phyloP scores from a whole-genome alignment of 805 yeast genomes.

The Cyberlindnera samutprakarnensis region DNA sequence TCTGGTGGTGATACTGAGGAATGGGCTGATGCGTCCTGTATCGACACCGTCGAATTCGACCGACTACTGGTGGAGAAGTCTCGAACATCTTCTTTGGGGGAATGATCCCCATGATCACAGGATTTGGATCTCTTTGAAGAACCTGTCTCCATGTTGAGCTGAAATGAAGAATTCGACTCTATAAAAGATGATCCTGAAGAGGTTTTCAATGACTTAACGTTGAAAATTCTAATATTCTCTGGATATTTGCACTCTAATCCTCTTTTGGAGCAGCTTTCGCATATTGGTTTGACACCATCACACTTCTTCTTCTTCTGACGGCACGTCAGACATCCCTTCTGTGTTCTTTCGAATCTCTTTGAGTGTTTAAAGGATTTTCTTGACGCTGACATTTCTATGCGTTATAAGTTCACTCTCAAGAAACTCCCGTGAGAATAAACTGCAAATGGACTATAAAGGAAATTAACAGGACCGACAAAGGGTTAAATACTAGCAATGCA shows the following conservation, averaged over 20 bases:
- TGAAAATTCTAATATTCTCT: conserved; percentile 20
- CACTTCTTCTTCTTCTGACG: conserved; percentile 25
- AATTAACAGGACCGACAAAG: neutral
- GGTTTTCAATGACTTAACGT: conserved; percentile 4
- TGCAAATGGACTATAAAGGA: neutral
- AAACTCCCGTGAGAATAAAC: neutral
- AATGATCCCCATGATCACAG: neutral
- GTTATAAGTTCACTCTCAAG: neutral
- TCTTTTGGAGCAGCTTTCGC: conserved; percentile 20
- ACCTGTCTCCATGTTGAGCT: neutral
- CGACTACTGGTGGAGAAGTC: neutral
- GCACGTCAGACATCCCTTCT: conserved; percentile 22
- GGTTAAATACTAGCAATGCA: neutral
- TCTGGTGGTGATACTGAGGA: neutral
- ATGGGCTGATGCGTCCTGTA: neutral
- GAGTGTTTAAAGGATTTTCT: conserved; percentile 19
- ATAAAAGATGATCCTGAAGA: neutral
- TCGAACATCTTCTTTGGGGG: neutral
- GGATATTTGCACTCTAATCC: conserved; percentile 20
- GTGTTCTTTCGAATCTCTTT: conserved; percentile 21
- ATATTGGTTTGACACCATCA: conserved; percentile 20
- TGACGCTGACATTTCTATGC: neutral
- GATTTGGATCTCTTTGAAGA: neutral
- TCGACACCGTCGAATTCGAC: neutral
- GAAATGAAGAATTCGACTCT: neutral